phyloP scores from a whole-genome alignment of 257 asterid species.

The Dorcoceras hygrometricum region DNA sequence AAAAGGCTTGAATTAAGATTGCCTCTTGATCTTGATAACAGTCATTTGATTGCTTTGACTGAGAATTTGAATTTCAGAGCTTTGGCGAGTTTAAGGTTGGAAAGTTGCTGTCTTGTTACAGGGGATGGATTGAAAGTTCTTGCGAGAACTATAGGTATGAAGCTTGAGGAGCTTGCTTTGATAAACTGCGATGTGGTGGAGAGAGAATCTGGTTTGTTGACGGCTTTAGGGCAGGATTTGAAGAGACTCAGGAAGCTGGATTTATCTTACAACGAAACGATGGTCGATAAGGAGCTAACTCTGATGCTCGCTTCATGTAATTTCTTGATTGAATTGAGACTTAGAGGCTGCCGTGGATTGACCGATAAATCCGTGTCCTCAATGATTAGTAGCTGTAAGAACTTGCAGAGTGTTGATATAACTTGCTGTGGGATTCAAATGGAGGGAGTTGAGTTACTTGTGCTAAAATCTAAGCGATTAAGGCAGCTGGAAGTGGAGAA shows the following conservation, averaged over 20 bases:
- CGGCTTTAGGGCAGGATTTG: slow-evolving; percentile 62
- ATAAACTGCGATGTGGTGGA: slow-evolving; percentile 63
- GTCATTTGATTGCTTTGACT: slow-evolving; percentile 54
- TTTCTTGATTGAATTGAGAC: slow-evolving; percentile 50
- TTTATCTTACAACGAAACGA: slow-evolving; percentile 64
- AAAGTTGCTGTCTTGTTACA: slow-evolving; percentile 67
- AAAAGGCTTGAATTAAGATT: slow-evolving; percentile 58
- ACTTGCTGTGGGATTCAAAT: slow-evolving; percentile 40
- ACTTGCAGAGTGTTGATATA: slow-evolving; percentile 47
- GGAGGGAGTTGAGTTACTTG: slow-evolving; percentile 49
- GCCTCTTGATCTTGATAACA: slow-evolving; percentile 75
- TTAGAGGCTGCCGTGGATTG: slow-evolving; percentile 64
- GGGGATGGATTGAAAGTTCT: slow-evolving; percentile 64
- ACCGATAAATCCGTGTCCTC: slow-evolving; percentile 28
- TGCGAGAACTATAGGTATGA: slow-evolving; percentile 32
- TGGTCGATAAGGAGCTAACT: slow-evolving; percentile 60
- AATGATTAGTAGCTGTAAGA: slow-evolving; percentile 45
- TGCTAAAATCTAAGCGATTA: slow-evolving; percentile 38
- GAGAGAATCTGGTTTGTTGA: slow-evolving; percentile 60
- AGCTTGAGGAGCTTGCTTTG: slow-evolving; percentile 60
- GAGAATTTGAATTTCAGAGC: slow-evolving; percentile 51
- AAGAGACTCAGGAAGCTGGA: slow-evolving; percentile 58
- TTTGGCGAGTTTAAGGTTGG: slow-evolving; percentile 51
- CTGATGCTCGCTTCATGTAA: slow-evolving; percentile 65
- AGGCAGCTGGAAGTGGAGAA: slow-evolving; percentile 53